phyloP scores from a whole-genome alignment of 192 early-diverging fungal genomes.

The Coemansia umbellata region DNA sequence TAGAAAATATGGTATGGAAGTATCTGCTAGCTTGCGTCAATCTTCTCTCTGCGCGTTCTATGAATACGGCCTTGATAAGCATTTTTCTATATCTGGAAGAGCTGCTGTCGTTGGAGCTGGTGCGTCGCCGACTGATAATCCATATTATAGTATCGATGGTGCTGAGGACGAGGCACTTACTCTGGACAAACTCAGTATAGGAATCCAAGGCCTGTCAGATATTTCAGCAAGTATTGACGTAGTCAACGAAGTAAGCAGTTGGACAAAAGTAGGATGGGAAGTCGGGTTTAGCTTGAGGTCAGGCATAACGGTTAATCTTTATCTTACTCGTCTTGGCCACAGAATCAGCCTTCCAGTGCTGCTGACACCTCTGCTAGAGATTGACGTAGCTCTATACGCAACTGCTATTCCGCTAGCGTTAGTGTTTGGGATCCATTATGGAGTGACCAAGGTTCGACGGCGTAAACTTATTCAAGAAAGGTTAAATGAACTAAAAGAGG shows the following conservation, averaged over 20 bases:
- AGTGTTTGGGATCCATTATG: conserved; percentile 55
- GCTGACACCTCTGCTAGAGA: conserved; percentile 57
- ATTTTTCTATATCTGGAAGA: conserved; percentile 17
- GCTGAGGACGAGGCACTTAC: not conserved
- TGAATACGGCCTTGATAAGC: conserved; percentile 17
- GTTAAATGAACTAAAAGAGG: conserved; percentile 57
- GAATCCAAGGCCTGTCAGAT: no score
- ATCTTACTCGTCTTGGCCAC: conserved; percentile 66
- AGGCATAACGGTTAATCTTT: conserved; percentile 59
- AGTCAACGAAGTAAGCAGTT: conserved; percentile 7
- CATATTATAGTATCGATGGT: conserved; percentile 1
- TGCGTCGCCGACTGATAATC: not conserved
- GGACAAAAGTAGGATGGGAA: conserved; percentile 55
- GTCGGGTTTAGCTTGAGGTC: conserved; percentile 59
- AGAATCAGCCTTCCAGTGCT: conserved; percentile 62
- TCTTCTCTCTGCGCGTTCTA: not conserved
- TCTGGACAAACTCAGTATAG: no score
- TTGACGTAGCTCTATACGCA: conserved; percentile 53
- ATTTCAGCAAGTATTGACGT: conserved; percentile 8
- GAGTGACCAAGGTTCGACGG: conserved; percentile 60
- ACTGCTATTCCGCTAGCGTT: conserved; percentile 53
- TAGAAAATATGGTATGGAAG: no score
- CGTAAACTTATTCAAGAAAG: conserved; percentile 35
- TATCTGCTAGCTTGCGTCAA: no score
- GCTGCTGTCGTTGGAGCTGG: conserved; percentile 6